Evolutionary conservation across 495 filamentous ascomycete species (phyloP).

Genomic region (Letharia columbiana): DNA sequence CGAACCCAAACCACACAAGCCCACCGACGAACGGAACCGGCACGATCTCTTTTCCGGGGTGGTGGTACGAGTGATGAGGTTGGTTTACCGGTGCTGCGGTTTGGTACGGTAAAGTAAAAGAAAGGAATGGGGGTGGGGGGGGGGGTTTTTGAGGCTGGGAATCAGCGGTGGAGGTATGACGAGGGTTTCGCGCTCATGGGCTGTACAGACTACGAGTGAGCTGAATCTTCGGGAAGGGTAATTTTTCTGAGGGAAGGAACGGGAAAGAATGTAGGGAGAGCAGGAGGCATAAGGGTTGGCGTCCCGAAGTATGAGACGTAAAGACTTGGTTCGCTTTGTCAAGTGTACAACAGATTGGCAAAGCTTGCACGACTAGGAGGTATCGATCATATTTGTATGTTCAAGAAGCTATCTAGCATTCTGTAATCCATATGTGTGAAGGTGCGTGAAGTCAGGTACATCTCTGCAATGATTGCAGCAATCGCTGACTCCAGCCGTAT

Average conservation of each 20-base stretch:
- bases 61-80: too few relatives aligned
- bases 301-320: neutral
- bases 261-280: neutral
- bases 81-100: too few relatives aligned
- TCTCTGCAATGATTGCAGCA: constrained; percentile 5
- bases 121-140: too few relatives aligned
- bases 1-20: too few relatives aligned
- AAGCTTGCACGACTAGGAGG: neutral
- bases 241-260: neutral
- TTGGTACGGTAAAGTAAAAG: too few relatives aligned
- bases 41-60: too few relatives aligned
- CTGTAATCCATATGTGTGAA: neutral
- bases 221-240: neutral
- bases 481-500: neutral
- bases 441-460: constrained; percentile 7
- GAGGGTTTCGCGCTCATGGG: too few relatives aligned
- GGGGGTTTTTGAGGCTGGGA: too few relatives aligned
- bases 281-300: neutral
- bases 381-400: constrained; percentile 7
- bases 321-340: neutral
- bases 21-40: too few relatives aligned
- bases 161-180: too few relatives aligned
- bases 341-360: neutral
- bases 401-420: constrained; percentile 10
- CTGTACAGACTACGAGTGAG: neutral